Evolutionary conservation across 768 basidiomycete species (phyloP).

Genomic region (Suillus americanus): DNA sequence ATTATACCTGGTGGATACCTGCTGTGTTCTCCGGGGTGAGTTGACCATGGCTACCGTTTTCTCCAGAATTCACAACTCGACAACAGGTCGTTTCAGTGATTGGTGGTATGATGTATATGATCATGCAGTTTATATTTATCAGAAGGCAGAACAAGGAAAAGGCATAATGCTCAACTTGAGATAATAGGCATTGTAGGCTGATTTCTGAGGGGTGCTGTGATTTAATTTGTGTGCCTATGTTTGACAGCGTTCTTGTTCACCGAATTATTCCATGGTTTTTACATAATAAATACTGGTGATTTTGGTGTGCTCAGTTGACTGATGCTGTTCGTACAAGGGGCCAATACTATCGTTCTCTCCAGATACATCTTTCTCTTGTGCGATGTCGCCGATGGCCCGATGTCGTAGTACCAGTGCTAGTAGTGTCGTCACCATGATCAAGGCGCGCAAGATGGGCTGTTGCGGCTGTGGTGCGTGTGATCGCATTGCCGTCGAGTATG

Average conservation of each 20-base stretch:
- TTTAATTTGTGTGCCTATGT: neutral
- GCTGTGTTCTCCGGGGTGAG: constrained; percentile 33
- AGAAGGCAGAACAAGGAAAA: neutral
- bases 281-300: neutral
- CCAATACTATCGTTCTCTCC: no score
- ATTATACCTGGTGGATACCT: constrained; percentile 51
- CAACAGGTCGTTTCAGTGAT: neutral
- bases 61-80: neutral
- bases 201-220: neutral
- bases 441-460: neutral
- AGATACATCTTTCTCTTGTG: neutral
- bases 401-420: no score
- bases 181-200: neutral
- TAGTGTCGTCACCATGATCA: neutral
- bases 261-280: neutral
- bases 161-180: no score
- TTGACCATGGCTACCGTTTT: neutral
- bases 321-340: neutral
- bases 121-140: neutral
- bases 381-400: neutral
- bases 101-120: neutral
- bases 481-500: neutral
- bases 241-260: neutral
- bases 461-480: neutral
- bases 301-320: neutral